Evolutionary conservation across 139 green algal species (phyloP).

Genomic region (Gonium pectorale): DNA sequence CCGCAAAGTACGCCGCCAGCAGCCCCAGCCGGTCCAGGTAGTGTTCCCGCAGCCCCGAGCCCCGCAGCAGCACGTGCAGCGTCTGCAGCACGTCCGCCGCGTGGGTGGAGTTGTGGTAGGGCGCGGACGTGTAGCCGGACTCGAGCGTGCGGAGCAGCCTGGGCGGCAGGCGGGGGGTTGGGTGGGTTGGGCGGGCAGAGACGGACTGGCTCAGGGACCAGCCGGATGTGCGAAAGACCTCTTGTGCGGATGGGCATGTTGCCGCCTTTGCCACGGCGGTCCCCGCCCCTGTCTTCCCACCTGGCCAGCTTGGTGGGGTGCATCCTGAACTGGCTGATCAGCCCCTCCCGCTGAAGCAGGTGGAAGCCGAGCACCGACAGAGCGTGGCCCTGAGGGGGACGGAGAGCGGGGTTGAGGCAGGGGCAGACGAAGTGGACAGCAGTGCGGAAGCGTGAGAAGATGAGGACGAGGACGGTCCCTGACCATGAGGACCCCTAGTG

Average conservation of each 20-base stretch:
- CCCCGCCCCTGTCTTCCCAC: neutral
- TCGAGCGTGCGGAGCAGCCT: conserved; percentile 47
- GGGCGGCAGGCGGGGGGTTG: neutral
- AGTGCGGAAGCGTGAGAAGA: neutral
- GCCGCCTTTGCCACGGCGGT: neutral
- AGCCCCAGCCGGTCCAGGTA: conserved; percentile 38
- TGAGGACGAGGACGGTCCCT: neutral
- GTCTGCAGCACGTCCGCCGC: conserved; percentile 66
- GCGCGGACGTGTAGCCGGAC: conserved; percentile 63
- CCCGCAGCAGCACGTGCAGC: conserved; percentile 55
- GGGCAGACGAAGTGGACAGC: neutral
- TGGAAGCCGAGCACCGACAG: conserved; percentile 45
- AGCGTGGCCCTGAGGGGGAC: conserved; percentile 45
- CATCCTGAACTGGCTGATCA: conserved; percentile 22
- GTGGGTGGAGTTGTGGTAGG: conserved; percentile 73
- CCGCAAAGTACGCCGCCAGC: conserved; percentile 34
- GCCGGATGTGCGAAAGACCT: neutral
- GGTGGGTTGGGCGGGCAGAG: neutral
- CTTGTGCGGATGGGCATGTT: neutral
- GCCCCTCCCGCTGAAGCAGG: conserved; percentile 44
- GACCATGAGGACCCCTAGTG: too few species aligned
- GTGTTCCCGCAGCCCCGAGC: neutral
- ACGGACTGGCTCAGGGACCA: neutral
- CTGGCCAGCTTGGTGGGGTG: neutral
- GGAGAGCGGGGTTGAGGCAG: neutral